Conservation (phyloP, 495 filamentous ascomycete genomes). For the Penicillium steckii region DNA sequence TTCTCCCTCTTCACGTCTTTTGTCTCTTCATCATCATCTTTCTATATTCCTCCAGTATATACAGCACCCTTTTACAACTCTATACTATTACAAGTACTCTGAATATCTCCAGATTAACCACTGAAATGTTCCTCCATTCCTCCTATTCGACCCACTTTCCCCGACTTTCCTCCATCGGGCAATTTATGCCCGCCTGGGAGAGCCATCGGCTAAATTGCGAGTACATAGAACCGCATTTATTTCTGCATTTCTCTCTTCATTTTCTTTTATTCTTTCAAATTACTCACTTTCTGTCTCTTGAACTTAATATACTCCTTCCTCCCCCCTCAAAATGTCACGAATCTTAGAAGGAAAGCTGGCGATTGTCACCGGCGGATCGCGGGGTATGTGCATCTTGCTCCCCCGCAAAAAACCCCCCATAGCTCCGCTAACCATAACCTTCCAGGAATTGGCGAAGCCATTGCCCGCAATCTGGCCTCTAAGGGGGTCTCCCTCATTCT, state of each 20-base stretch:
- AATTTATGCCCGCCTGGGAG: slow-evolving; percentile 24
- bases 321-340: slow-evolving; percentile 23
- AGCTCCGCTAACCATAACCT: slow-evolving; percentile 4
- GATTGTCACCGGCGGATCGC: slow-evolving; percentile 74
- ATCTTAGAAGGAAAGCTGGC: slow-evolving; percentile 65
- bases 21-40: not conserved
- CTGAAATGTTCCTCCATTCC: not conserved
- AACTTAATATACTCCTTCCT: not conserved
- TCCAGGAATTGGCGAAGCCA: slow-evolving; percentile 82
- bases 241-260: not conserved
- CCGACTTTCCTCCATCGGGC: slow-evolving; percentile 17
- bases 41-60: not conserved
- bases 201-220: slow-evolving; percentile 1
- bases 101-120: not conserved
- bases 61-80: not conserved
- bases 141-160: not conserved
- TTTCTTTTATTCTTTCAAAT: not conserved
- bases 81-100: not conserved
- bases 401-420: not conserved
- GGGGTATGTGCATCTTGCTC: slow-evolving; percentile 51
- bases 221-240: slow-evolving; percentile 7
- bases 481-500: slow-evolving; percentile 71
- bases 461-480: slow-evolving; percentile 71
- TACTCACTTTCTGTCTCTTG: not conserved
- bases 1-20: not conserved